Percentiles rank a stretch among this genome's conserved stretches.
These are phyloP conservation scores for Suillus tomentosus DNA, from an alignment of 768 basidiomycete species.

Conservation along the genomic window DNA sequence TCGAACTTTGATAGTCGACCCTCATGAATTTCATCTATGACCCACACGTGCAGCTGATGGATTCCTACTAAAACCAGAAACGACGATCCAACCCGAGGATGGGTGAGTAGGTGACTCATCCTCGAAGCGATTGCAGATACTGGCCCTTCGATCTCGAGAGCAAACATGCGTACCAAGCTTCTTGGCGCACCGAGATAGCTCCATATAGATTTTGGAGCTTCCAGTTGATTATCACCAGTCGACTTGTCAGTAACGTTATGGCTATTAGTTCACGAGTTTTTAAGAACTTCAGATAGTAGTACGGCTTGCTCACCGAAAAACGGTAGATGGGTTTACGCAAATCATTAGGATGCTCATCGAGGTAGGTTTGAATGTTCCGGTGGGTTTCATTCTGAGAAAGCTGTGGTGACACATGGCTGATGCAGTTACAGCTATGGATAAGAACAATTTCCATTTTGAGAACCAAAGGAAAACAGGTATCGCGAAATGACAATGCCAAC, in stretches of 20 bases:
- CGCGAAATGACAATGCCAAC: slow-evolving; percentile 7
- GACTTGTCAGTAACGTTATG: background rate
- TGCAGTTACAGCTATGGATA: background rate
- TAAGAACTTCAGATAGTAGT: background rate
- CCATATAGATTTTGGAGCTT: background rate
- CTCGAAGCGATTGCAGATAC: background rate
- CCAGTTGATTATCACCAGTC: background rate
- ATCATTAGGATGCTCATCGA: background rate
- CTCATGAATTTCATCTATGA: background rate
- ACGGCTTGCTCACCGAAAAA: background rate
- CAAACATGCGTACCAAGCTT: background rate
- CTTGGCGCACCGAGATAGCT: background rate
- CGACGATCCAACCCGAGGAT: background rate
- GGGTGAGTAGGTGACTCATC: background rate
- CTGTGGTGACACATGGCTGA: background rate
- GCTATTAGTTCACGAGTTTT: background rate
- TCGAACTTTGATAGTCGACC: background rate
- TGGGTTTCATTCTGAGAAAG: background rate
- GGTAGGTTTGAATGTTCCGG: background rate
- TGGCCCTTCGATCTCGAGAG: background rate
- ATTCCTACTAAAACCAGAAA: background rate
- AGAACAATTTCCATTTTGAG: slow-evolving; percentile 11
- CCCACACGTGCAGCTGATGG: background rate
- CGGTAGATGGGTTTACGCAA: background rate
- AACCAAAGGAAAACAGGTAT: slow-evolving; percentile 6